Base-by-base conservation (phyloP, 805 yeast genomes). In the Metschnikowia orientalis region DNA sequence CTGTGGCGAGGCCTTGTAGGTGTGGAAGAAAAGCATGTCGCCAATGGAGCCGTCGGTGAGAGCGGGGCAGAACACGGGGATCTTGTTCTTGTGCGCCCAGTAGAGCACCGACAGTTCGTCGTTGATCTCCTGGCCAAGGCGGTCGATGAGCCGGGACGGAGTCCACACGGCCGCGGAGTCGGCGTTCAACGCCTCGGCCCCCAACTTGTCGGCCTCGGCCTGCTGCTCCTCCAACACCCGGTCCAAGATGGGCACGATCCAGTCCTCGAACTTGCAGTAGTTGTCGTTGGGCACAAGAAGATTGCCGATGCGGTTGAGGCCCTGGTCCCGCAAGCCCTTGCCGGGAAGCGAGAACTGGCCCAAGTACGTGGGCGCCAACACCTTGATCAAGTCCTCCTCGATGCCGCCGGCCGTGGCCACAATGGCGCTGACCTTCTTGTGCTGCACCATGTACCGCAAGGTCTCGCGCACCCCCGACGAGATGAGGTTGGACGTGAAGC, bases 341-440 rank as follows among this genome's bases (percentile, higher is more conserved):
- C 99, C 99, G 10, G 79, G 77, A 46, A 90, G 69, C 26, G 81
- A 58, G 59, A 88, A 92, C 31, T 88, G 97, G 33, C 98, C 97
- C 71, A 94, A 68, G 53, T 79, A 89, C 6, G 99, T 92, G 35
- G 97, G 96, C 2, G 97, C 98, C 36, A 92, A 69, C 56, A 95
- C 88, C 61, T 92, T 92, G 69, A 92, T 92, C 30, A 92, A 65
- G 63, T 92, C 99, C 66, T 92, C 99, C 59, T 92, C 99, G 41
- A 92, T 79, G 47, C 98, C 99, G 46, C 99, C 99, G 14, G 96
- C 98, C 42, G 90, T 75, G n/a, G 97, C 82, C 30, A 92, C 98
- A 50, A 92, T 77, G 11, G 95, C 97, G 50, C 88, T 82, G 27
- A 92, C 95, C 75, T 83, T 84, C 60, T 88, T 90, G 65, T 94